These are phyloP conservation scores for Penicillium egyptiacum DNA, from an alignment of 495 filamentous ascomycete genomes.

Conservation along the genomic window DNA sequence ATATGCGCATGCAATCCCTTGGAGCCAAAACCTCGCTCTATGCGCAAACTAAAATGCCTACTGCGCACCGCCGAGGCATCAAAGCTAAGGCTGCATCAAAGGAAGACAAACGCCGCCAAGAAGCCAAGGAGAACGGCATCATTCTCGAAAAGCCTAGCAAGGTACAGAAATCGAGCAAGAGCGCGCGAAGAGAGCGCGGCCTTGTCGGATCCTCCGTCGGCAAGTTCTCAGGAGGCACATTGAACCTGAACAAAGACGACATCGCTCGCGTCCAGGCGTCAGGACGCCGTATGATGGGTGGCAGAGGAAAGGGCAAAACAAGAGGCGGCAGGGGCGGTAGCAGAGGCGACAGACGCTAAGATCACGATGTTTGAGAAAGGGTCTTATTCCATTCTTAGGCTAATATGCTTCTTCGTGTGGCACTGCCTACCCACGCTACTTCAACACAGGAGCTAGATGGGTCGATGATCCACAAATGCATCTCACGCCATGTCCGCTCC, in stretches of 20 bases:
- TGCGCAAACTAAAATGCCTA: constrained; percentile 79
- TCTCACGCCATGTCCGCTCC: constrained; percentile 1
- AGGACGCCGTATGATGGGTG: constrained; percentile 42
- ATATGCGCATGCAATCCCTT: constrained; percentile 76
- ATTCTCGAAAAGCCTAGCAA: constrained; percentile 73
- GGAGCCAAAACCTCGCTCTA: constrained; percentile 75
- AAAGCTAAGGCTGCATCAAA: constrained; percentile 57
- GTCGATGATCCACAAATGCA: constrained; percentile 2
- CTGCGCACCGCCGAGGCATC: constrained; percentile 77
- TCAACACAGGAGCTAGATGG: neutral
- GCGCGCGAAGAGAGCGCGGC: constrained; percentile 58
- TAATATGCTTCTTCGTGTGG: neutral
- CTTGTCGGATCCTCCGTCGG: constrained; percentile 77
- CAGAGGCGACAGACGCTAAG: constrained; percentile 13
- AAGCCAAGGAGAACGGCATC: constrained; percentile 88
- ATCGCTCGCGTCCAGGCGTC: constrained; percentile 58
- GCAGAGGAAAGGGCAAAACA: constrained; percentile 32
- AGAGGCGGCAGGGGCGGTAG: constrained; percentile 25
- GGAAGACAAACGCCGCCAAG: constrained; percentile 68
- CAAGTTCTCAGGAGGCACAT: constrained; percentile 72
- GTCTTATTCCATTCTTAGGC: neutral
- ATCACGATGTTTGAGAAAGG: constrained; percentile 4
- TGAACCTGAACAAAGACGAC: constrained; percentile 78
- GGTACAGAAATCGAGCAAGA: constrained; percentile 34
- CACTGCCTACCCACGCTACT: neutral